Percentiles rank a stretch among this genome's conserved stretches.
Conservation (phyloP, 139 green algal species). For the Coccomyxa sp. region DNA sequence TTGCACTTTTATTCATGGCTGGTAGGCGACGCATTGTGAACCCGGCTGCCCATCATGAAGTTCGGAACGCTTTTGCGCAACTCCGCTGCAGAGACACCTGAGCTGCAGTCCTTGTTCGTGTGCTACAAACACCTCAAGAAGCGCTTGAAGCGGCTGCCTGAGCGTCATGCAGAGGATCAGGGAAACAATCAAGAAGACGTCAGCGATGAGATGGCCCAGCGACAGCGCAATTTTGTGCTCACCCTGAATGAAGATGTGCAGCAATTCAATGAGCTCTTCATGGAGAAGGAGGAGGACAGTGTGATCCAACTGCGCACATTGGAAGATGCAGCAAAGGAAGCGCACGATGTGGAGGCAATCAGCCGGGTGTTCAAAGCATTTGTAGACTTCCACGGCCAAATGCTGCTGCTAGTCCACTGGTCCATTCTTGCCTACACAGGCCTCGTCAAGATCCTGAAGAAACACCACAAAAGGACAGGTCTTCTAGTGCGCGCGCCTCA, state of each 20-base stretch:
- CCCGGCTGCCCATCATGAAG: slow-evolving; percentile 52
- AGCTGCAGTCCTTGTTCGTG: slow-evolving; percentile 56
- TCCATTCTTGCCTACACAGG: slow-evolving; percentile 72
- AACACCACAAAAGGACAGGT: slow-evolving; percentile 81
- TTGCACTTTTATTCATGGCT: too few species aligned
- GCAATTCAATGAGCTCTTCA: slow-evolving; percentile 68
- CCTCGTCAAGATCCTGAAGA: slow-evolving; percentile 88
- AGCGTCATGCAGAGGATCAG: slow-evolving; percentile 1
- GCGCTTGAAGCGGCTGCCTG: slow-evolving; percentile 34
- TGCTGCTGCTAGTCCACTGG: slow-evolving; percentile 80
- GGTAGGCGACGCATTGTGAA: too few species aligned
- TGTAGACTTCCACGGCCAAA: slow-evolving; percentile 77
- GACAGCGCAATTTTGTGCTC: slow-evolving; percentile 17
- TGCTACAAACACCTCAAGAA: slow-evolving; percentile 75
- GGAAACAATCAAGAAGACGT: not conserved
- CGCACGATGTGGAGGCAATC: not conserved
- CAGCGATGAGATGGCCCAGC: not conserved
- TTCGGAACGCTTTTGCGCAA: slow-evolving; percentile 62
- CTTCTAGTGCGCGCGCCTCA: slow-evolving; percentile 54
- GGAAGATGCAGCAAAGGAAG: slow-evolving; percentile 22
- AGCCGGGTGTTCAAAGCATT: slow-evolving; percentile 19
- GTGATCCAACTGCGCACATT: slow-evolving; percentile 54
- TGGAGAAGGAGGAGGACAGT: slow-evolving; percentile 70
- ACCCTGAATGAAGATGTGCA: slow-evolving; percentile 39
- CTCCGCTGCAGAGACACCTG: slow-evolving; percentile 50